Conservation (phyloP, 75 land plant genomes). For the Picea glauca region DNA sequence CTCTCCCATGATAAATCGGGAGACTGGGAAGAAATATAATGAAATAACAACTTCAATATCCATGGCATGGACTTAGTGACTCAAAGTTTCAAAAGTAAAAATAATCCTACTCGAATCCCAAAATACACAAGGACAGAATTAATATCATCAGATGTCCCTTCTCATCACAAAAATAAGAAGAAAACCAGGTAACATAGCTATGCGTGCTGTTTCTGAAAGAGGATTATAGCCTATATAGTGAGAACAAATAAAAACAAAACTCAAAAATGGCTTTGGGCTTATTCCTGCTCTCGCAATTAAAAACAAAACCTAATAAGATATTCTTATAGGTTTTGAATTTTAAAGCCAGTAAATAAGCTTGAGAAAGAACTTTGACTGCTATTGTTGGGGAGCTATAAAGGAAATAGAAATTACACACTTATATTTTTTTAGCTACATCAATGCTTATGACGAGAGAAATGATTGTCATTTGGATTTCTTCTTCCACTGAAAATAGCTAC, state of each 20-base stretch:
- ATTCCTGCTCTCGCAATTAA: not conserved
- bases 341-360: not conserved
- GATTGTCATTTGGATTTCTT: constrained; percentile 91
- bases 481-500: constrained; percentile 72
- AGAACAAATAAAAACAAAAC: not conserved
- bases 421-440: not conserved
- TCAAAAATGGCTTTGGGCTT: too few species aligned
- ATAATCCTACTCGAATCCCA: too few species aligned
- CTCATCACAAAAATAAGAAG: not conserved
- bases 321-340: not conserved
- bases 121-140: too few species aligned
- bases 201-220: not conserved
- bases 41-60: too few species aligned
- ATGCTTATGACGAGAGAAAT: constrained; percentile 33
- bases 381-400: not conserved
- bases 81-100: too few species aligned
- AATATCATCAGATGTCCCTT: too few species aligned
- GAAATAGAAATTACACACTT: not conserved
- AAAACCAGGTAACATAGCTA: not conserved
- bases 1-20: too few species aligned
- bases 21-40: too few species aligned
- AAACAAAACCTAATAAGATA: not conserved
- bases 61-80: too few species aligned
- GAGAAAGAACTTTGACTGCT: not conserved
- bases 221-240: not conserved